Evolutionary conservation across 1,139 yeast species (phyloP).

Genomic region (Suhomyces choctaworum): DNA sequence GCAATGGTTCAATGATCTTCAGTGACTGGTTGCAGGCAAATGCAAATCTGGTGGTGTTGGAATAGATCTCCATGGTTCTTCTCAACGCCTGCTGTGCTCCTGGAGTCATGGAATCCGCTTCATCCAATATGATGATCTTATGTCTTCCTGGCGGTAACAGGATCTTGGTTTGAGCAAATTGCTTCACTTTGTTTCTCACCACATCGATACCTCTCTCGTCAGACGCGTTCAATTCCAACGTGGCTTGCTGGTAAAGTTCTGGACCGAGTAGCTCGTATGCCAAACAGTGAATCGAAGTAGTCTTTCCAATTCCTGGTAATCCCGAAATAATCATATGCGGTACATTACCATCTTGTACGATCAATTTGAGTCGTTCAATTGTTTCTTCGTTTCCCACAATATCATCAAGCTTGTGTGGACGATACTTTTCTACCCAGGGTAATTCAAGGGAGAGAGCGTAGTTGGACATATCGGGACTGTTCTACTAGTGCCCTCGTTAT

Average conservation of each 20-base stretch:
- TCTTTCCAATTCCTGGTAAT: constrained; percentile 95
- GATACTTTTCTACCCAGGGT: constrained; percentile 91
- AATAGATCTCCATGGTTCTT: constrained; percentile 95
- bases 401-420: constrained; percentile 77
- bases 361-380: constrained; percentile 75
- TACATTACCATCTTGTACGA: constrained; percentile 92
- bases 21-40: constrained; percentile 95
- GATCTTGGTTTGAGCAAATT: constrained; percentile 75
- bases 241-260: constrained; percentile 73
- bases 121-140: constrained; percentile 87
- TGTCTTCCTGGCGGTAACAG: constrained; percentile 58
- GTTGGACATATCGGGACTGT: constrained; percentile 18
- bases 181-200: constrained; percentile 49
- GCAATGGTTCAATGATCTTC: constrained; percentile 95
- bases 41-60: constrained; percentile 93
- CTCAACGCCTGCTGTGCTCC: constrained; percentile 98
- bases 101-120: constrained; percentile 98
- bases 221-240: constrained; percentile 69
- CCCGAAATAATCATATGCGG: constrained; percentile 96
- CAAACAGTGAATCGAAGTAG: constrained; percentile 88
- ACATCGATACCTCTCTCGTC: constrained; percentile 54
- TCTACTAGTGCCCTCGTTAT: no score
- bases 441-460: constrained; percentile 37
- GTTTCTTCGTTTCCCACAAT: constrained; percentile 95
- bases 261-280: constrained; percentile 80